Conservation (phyloP, 768 basidiomycete genomes). For the Lactarius quietus region DNA sequence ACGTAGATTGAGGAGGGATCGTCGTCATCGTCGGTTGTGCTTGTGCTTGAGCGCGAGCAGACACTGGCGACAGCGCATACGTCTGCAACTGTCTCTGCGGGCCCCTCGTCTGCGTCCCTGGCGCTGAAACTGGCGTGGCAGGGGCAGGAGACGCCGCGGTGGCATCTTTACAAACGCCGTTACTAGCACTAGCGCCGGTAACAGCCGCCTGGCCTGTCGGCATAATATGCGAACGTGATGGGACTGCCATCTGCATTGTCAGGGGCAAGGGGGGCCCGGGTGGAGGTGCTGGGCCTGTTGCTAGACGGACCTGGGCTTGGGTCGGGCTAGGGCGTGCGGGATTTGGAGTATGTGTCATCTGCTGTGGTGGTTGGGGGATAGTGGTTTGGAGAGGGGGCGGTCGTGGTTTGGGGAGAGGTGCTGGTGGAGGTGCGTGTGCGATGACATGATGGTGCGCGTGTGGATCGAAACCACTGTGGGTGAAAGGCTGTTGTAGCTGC, state of each 20-base stretch:
- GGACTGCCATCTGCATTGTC: not conserved
- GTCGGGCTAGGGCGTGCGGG: not conserved
- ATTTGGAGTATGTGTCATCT: constrained; percentile 12
- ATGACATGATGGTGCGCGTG: not conserved
- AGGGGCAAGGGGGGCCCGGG: not conserved
- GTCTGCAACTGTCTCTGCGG: not conserved
- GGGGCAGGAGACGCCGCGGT: no score
- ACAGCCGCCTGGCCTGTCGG: no score
- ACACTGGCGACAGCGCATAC: not conserved
- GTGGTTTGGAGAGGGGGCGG: not conserved
- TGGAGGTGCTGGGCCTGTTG: no score
- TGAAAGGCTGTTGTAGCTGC: not conserved
- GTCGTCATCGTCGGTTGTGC: no score
- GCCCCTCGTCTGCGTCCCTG: constrained; percentile 3
- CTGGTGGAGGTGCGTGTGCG: constrained; percentile 14
- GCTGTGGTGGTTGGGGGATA: not conserved
- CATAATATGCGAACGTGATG: no score
- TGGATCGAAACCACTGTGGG: not conserved
- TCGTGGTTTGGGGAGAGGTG: not conserved
- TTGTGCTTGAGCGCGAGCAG: constrained; percentile 1
- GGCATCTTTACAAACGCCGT: no score
- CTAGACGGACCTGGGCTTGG: not conserved
- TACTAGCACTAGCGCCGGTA: not conserved
- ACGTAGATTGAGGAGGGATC: not conserved
- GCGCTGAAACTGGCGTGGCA: no score